Evolutionary conservation across 2,329 filamentous ascomycete genomes (phyloP).

Genomic region (Fusarium buxicola): DNA sequence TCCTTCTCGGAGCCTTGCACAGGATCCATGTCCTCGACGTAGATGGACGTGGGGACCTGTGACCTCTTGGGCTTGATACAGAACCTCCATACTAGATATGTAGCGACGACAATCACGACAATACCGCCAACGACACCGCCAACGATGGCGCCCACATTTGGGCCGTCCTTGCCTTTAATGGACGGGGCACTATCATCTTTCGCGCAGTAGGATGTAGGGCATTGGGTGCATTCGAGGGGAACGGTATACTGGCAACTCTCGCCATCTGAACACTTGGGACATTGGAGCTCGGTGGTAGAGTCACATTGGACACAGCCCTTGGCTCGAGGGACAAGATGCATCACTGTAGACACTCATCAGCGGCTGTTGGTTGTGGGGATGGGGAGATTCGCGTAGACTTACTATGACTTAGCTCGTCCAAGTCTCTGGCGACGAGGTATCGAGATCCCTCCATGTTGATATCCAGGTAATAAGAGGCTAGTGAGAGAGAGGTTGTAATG

Average conservation of each 20-base stretch:
- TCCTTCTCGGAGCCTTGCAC: constrained; percentile 59
- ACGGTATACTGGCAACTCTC: constrained; percentile 60
- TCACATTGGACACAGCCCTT: constrained; percentile 61
- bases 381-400: constrained; percentile 23
- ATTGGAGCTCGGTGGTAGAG: constrained; percentile 54
- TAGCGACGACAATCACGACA: constrained; percentile 76
- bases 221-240: constrained; percentile 59
- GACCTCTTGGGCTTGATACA: constrained; percentile 84
- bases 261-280: constrained; percentile 58
- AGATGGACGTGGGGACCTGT: constrained; percentile 65
- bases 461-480: constrained; percentile 3
- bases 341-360: constrained; percentile 42
- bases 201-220: constrained; percentile 61
- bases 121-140: constrained; percentile 92
- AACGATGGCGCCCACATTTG: constrained; percentile 86
- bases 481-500: constrained; percentile 13
- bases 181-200: constrained; percentile 42
- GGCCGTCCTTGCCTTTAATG: constrained; percentile 54
- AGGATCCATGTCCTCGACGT: constrained; percentile 66
- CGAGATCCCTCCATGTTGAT: constrained; percentile 38
- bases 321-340: constrained; percentile 55
- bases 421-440: constrained; percentile 43
- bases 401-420: constrained; percentile 50
- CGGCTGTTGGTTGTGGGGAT: neutral
- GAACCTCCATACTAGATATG: constrained; percentile 88